Conservation (phyloP, 2,329 filamentous ascomycete species). For the Scedosporium apiospermum region DNA sequence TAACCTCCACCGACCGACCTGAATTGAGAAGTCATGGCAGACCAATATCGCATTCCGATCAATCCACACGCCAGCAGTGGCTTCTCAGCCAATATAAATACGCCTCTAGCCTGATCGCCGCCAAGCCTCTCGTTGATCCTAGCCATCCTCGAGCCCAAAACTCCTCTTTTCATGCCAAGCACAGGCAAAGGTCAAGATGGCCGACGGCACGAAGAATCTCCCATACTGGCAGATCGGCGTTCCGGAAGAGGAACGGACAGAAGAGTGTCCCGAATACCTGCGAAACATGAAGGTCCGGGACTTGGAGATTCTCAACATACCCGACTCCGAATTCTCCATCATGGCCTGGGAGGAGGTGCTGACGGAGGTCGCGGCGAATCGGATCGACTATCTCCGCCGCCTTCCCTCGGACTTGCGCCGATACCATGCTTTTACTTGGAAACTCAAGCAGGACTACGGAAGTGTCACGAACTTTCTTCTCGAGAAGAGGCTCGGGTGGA, state of each 20-base stretch:
- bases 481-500: conserved; percentile 61
- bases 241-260: conserved; percentile 48
- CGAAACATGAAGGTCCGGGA: conserved; percentile 57
- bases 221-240: conserved; percentile 84
- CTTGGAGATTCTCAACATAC: conserved; percentile 57
- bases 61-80: no score
- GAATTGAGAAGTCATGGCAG: no score
- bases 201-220: conserved; percentile 10
- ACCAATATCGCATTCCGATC: no score
- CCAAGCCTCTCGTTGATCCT: no score
- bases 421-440: conserved; percentile 62
- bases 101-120: no score
- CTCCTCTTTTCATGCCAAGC: not conserved
- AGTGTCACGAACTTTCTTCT: conserved; percentile 72
- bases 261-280: conserved; percentile 65
- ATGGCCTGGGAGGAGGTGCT: conserved; percentile 63
- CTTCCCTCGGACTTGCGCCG: conserved; percentile 67
- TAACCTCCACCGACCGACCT: no score
- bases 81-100: no score
- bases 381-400: conserved; percentile 67
- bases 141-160: not conserved
- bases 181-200: not conserved
- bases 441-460: conserved; percentile 58
- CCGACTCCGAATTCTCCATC: conserved; percentile 53
- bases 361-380: conserved; percentile 52